These are phyloP conservation scores for Davidsoniella virescens DNA, from an alignment of 2,329 filamentous ascomycete species.

Conservation along the genomic window DNA sequence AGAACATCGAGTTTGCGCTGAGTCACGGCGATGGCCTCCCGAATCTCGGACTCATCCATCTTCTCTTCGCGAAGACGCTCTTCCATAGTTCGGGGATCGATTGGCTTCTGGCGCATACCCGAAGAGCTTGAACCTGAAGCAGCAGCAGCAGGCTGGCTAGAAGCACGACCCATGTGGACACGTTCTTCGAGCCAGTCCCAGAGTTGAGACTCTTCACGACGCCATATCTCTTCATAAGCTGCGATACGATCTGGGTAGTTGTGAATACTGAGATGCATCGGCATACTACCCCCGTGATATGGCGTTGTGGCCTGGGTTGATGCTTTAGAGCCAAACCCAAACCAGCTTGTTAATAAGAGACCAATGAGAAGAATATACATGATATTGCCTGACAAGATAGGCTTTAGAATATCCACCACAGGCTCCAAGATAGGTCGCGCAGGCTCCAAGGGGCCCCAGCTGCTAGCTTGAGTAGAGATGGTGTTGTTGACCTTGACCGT, in stretches of 20 bases:
- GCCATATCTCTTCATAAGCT: conserved; percentile 90
- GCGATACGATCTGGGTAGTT: conserved; percentile 50
- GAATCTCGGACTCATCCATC: conserved; percentile 58
- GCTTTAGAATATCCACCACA: conserved; percentile 49
- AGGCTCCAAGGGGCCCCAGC: conserved; percentile 75
- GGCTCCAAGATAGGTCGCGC: conserved; percentile 54
- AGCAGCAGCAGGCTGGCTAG: conserved; percentile 21
- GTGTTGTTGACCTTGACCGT: conserved; percentile 17
- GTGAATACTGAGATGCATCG: conserved; percentile 23
- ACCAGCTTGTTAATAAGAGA: conserved; percentile 59
- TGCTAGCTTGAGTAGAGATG: conserved; percentile 24
- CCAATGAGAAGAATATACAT: conserved; percentile 60
- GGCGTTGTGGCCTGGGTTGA: conserved; percentile 20
- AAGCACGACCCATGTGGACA: conserved; percentile 50
- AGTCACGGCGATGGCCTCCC: conserved; percentile 68
- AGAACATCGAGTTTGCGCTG: conserved; percentile 68
- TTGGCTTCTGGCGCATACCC: conserved; percentile 25
- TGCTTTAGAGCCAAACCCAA: conserved; percentile 39
- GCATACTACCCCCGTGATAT: conserved; percentile 16
- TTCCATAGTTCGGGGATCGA: conserved; percentile 40
- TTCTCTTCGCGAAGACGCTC: conserved; percentile 40
- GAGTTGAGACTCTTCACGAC: conserved; percentile 67
- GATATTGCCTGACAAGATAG: conserved; percentile 60
- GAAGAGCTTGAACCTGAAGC: conserved; percentile 16
- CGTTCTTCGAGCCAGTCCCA: conserved; percentile 91